Percentiles rank a stretch among this genome's conserved stretches.
phyloP scores from a whole-genome alignment of 495 filamentous ascomycete genomes.

The Hypoxylon rickii region DNA sequence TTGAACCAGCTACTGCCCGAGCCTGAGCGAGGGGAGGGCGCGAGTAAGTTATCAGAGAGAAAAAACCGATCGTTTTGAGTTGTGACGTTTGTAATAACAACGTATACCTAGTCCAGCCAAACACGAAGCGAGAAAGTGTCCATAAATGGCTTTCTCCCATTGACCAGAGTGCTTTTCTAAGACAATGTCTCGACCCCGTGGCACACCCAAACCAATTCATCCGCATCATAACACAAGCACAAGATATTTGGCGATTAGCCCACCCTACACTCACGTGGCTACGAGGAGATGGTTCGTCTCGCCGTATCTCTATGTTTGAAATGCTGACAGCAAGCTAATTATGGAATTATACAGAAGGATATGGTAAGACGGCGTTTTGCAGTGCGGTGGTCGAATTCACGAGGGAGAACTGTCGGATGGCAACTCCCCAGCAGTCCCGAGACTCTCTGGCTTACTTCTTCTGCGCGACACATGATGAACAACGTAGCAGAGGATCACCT shows the following conservation, averaged over 20 bases:
- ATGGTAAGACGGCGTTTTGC: background rate
- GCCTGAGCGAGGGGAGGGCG: background rate
- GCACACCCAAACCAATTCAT: background rate
- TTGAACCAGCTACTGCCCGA: background rate
- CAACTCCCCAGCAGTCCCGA: background rate
- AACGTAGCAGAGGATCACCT: background rate
- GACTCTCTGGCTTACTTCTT: background rate
- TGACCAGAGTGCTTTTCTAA: background rate
- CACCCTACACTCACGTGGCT: background rate
- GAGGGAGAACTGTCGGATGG: background rate
- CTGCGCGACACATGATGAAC: background rate
- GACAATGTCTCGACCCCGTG: background rate
- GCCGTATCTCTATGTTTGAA: background rate
- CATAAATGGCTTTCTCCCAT: background rate
- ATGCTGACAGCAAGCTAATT: background rate
- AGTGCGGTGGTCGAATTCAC: background rate
- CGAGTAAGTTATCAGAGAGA: background rate
- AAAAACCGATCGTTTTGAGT: no score
- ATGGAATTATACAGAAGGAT: background rate
- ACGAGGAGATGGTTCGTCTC: background rate
- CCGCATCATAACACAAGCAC: background rate
- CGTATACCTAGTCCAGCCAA: background rate
- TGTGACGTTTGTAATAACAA: no score
- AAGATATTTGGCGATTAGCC: background rate
- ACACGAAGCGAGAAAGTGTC: background rate